Base-by-base conservation (phyloP, 2,329 filamentous ascomycete species). In the Fusarium anguioides region DNA sequence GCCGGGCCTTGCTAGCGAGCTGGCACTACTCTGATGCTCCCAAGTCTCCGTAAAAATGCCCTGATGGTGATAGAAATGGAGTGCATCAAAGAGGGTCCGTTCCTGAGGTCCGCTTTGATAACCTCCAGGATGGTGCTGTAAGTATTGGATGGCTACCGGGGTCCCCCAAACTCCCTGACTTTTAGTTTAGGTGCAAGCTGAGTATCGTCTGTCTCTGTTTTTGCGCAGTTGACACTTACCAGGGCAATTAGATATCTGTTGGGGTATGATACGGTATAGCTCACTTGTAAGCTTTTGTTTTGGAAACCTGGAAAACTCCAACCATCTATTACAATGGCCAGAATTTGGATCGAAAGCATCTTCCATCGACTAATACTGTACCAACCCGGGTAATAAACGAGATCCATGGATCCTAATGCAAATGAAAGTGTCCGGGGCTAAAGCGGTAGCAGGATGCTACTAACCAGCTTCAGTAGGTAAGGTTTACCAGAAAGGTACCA, bases 361-460 rank as follows among this genome's bases (percentile, higher is more conserved):
- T 33, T 20, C 15, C 15, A 27, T 39, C 12, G 17, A 48, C 36
- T 37, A 41, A 35, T 18, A 44, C 20, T 37, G 36, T 63, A 58
- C 42, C 20, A 27, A 37, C 14, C 37, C 41, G 24, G 58, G 50
- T 40, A 41, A 58, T 63, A 55, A 60, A 60, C 33, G 20, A 58
- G 50, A 45, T 50, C 45, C 48, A 49, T 62, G 49, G 27, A 26
- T 29, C 37, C 33, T 31, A 45, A 63, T 63, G 50, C 39, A 45
- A 63, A 63, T 58, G 61, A 58, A 64, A 56, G 60, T 47, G 51
- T 64, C 51, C 20, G 60, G 59, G 46, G 59, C 60, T 64, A 51
- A 35, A 37, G 51, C 52, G 45, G 59, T 63, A 64, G 59, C 40
- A 50, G 21, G 59, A 46, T 58, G 35, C 45, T 52, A n/a, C 52